Evolutionary conservation across 139 green algal genomes (phyloP).

Genomic region (Chlorella sp.): DNA sequence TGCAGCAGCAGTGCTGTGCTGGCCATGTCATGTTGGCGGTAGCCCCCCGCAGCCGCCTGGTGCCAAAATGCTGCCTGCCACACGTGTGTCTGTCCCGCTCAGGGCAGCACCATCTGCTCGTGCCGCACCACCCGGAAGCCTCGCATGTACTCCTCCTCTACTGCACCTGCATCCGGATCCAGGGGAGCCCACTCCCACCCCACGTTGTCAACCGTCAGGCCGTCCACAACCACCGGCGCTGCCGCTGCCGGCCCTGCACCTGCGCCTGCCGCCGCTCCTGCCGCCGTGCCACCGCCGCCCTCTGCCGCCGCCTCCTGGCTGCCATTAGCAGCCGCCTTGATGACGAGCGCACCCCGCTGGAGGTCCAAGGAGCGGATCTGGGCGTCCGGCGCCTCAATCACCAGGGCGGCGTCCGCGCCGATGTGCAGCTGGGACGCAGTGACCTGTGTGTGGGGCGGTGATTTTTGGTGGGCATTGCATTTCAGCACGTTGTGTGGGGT

Average conservation of each 20-base stretch:
- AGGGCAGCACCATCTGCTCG: constrained; percentile 4
- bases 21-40: no score
- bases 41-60: no score
- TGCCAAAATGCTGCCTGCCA: no score
- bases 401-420: constrained; percentile 53
- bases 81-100: not conserved
- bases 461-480: no score
- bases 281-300: constrained; percentile 27
- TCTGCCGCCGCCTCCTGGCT: constrained; percentile 48
- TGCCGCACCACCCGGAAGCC: constrained; percentile 19
- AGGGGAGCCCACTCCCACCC: constrained; percentile 83
- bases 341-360: constrained; percentile 76
- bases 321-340: constrained; percentile 35
- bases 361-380: constrained; percentile 66
- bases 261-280: not conserved
- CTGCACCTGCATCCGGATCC: constrained; percentile 44
- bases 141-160: constrained; percentile 72
- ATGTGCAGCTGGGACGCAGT: constrained; percentile 52
- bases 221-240: constrained; percentile 55
- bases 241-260: not conserved
- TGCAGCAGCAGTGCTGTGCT: no score
- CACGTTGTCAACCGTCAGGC: constrained; percentile 76
- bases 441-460: not conserved
- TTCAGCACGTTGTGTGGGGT: no score
- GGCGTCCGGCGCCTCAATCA: constrained; percentile 78